Evolutionary conservation across 345 rosid genomes (phyloP), one percentile per base, ranked within the genome.

Genomic region (Lepidium sativum): DNA sequence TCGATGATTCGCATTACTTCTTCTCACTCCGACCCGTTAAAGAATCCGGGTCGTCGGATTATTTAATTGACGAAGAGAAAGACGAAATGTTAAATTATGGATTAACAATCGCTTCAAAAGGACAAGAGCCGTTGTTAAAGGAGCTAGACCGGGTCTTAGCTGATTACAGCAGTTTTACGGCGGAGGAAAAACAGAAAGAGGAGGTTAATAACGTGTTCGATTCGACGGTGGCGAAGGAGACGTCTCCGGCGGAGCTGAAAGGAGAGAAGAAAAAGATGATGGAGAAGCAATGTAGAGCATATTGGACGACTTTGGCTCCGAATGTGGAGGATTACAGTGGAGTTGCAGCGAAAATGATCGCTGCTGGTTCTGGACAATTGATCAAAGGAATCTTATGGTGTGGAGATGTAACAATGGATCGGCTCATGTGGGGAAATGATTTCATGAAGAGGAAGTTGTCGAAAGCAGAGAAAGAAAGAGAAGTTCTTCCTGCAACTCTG

Each of bases 281-380:
- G 73, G 87, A 86, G 80, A 81, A 79, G 71, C 81, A 68, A 33
- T 86, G 86, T 37, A 80, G 85, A 1, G 95, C 68, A 0, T 90
- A 89, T 63, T 94, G 99, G 99, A 94, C 96, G 3, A 81, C 97
- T 5, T 37, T 94, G 74, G 97, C 97, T 0, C 99, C 99, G 2
- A 90, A 90, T 53, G 99, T 94, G 32, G 99, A 90, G 75, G 97
- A 90, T 33, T 94, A 87, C 58, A 81, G 97, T 34, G 77, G 88
- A n/a, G 79, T 64, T 7, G 79, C 90, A 0, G 87, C 95, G 0
- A 86, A 75, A 73, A 16, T 87, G 70, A 78, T 92, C 23, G 97
- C 97, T 1, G 60, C 83, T 0, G 97, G 98, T 25, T 86, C 98
- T 1, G 96, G 94, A 21, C 83, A 86, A 60, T 47, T 94, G 74